Percentiles rank a stretch among this genome's conserved stretches.
phyloP scores from a whole-genome alignment of 108 stramenopile species.

The Cyclostephanos tholiformis region DNA sequence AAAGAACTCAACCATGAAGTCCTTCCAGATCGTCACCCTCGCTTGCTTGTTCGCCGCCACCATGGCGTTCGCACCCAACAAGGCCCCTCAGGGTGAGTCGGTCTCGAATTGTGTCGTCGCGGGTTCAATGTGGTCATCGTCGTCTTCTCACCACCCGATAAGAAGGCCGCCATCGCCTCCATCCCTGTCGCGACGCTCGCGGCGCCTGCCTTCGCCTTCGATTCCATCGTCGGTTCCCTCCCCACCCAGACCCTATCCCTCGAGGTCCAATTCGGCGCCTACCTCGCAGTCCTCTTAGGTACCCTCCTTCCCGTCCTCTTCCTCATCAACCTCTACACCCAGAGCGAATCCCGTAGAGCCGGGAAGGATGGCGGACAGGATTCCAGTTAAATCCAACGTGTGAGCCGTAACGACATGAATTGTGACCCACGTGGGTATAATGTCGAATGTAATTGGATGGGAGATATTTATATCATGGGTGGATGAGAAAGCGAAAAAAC shows the following conservation, averaged over 20 bases:
- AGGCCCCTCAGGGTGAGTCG: conserved; percentile 68
- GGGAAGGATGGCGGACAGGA: conserved; percentile 77
- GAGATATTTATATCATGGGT: too few relatives aligned
- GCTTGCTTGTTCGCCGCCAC: conserved; percentile 75
- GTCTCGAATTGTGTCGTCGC: background rate
- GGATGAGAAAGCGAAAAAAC: too few relatives aligned
- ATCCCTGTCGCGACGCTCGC: conserved; percentile 70
- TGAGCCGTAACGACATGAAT: too few relatives aligned
- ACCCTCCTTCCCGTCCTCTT: conserved; percentile 91
- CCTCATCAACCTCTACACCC: conserved; percentile 94
- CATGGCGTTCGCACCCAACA: conserved; percentile 85
- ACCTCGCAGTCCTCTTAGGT: conserved; percentile 92
- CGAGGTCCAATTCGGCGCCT: conserved; percentile 93
- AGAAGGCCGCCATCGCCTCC: conserved; percentile 68
- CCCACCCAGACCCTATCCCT: conserved; percentile 83
- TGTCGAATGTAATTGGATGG: too few relatives aligned
- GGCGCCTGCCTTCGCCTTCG: conserved; percentile 83
- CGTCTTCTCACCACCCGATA: background rate
- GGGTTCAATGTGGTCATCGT: background rate
- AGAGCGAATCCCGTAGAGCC: conserved; percentile 86
- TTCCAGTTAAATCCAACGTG: conserved; percentile 59
- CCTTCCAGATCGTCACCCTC: conserved; percentile 79
- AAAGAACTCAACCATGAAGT: conserved; percentile 73
- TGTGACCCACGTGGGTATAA: too few relatives aligned
- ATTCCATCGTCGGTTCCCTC: conserved; percentile 79